Percentiles rank a stretch among this genome's conserved stretches.
Evolutionary conservation across 106 monocot genomes (phyloP).

Genomic region (Ottelia alismoides): DNA sequence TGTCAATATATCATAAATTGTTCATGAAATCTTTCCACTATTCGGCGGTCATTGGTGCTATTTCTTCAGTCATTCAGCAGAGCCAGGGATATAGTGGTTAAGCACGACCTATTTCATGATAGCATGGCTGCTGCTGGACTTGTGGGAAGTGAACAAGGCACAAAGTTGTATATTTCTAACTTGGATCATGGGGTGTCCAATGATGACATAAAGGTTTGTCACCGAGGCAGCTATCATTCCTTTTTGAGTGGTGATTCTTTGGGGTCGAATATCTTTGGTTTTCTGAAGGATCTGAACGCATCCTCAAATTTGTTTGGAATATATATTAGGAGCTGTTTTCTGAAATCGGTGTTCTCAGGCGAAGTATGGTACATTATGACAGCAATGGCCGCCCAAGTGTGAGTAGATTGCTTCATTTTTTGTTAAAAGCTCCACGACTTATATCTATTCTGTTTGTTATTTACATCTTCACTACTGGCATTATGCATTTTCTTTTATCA

Average conservation of each 20-base stretch:
- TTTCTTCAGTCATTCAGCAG: constrained; percentile 74
- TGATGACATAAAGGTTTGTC: constrained; percentile 89
- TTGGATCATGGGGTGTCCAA: constrained; percentile 93
- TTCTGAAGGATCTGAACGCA: constrained; percentile 20
- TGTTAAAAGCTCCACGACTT: too few relatives aligned
- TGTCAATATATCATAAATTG: constrained; percentile 13
- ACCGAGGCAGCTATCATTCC: constrained; percentile 8
- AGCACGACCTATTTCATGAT: constrained; percentile 66
- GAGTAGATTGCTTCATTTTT: too few relatives aligned
- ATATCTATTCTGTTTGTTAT: too few relatives aligned
- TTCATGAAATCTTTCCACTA: constrained; percentile 35
- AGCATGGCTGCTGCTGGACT: constrained; percentile 65
- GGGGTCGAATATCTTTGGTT: constrained; percentile 13
- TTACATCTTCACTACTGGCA: too few relatives aligned
- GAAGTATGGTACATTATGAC: constrained; percentile 75
- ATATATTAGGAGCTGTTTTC: constrained; percentile 82
- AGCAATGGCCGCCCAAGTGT: constrained; percentile 76
- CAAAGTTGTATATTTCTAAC: constrained; percentile 92
- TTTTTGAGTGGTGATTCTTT: constrained; percentile 11
- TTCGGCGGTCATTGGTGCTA: constrained; percentile 26
- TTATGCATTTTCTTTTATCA: too few relatives aligned
- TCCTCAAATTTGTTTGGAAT: constrained; percentile 10
- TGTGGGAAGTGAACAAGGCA: constrained; percentile 44
- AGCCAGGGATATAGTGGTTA: constrained; percentile 54
- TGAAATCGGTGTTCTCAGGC: constrained; percentile 73